phyloP scores from a whole-genome alignment of 768 basidiomycete genomes.

The Asterophora parasitica region DNA sequence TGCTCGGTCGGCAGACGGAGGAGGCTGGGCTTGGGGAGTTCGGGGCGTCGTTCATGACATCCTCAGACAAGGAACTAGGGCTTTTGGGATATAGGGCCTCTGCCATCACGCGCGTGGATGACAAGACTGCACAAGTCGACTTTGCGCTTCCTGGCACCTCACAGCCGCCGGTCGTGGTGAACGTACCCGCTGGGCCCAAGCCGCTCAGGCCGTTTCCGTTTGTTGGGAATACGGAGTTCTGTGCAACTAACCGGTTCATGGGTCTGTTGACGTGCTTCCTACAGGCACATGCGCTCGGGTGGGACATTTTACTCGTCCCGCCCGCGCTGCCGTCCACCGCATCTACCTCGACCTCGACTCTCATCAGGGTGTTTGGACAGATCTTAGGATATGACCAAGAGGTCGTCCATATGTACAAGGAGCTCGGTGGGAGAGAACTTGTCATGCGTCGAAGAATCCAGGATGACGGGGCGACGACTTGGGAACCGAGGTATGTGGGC shows the following conservation, averaged over 20 bases:
- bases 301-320: constrained; percentile 62
- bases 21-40: constrained; percentile 52
- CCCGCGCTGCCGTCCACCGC: constrained; percentile 55
- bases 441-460: constrained; percentile 57
- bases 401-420: constrained; percentile 62
- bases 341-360: constrained; percentile 54
- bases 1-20: constrained; percentile 50
- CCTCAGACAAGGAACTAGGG: constrained; percentile 39
- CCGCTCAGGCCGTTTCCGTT: constrained; percentile 44
- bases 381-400: constrained; percentile 59
- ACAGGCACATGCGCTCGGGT: constrained; percentile 60
- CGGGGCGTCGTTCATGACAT: constrained; percentile 39
- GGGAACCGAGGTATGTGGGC: constrained; percentile 54
- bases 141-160: constrained; percentile 32
- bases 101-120: constrained; percentile 35
- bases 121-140: constrained; percentile 34
- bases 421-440: constrained; percentile 60
- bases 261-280: constrained; percentile 55
- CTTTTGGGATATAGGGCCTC: constrained; percentile 48
- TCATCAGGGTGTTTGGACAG: constrained; percentile 50
- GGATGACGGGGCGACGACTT: constrained; percentile 52
- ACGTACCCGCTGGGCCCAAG: constrained; percentile 47
- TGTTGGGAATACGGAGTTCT: constrained; percentile 33
- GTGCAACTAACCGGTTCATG: constrained; percentile 45
- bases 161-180: constrained; percentile 24